Evolutionary conservation across 2,329 filamentous ascomycete genomes (phyloP), one percentile per base, ranked within the genome.

Genomic region (Fusarium buxicola): DNA sequence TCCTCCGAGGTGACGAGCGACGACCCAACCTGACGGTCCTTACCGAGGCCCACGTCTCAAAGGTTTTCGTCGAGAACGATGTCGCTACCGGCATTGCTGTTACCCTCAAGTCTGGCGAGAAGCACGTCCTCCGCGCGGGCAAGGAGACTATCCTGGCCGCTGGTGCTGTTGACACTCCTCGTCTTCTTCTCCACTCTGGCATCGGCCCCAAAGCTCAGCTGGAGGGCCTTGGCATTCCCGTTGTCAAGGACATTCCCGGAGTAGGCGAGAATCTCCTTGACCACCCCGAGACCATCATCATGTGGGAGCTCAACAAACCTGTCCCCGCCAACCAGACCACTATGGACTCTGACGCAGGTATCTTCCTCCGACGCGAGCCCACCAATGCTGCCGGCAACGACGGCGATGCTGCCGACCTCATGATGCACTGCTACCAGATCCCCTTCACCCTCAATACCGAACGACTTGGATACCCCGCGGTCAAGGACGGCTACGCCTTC

Each of bases 341-440:
- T 72, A 94, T 94, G 91, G 91, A 95, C 80, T 96, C 90, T 21
- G 93, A 97, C 73, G 92, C 92, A 4, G 92, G 91, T 63, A 90
- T 95, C 73, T 96, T 96, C 84, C 82, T 96, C 55, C 91, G 92
- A 61, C 90, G 92, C 58, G 88, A 96, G 77, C 74, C 82, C 12
- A 81, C 86, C 69, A 88, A 94, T 72, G 90, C 92, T 3, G 75
- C 79, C 7, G 82, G 83, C 63, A 84, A 82, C 64, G 92, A 96
- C 69, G 90, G 90, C 48, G 85, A 90, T 60, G 89, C 91, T 52
- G 91, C 90, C 63, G 93, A 97, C 73, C 80, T 96, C 72, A 96
- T 96, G 93, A 95, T 95, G 90, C 92, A 96, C 81, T 96, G 92
- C 85, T 96, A 96, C 82, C 93, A 96, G 79, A 96, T 96, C 68